Conservation (phyloP, 2,329 filamentous ascomycete genomes). For the Aspergillus sp. region DNA sequence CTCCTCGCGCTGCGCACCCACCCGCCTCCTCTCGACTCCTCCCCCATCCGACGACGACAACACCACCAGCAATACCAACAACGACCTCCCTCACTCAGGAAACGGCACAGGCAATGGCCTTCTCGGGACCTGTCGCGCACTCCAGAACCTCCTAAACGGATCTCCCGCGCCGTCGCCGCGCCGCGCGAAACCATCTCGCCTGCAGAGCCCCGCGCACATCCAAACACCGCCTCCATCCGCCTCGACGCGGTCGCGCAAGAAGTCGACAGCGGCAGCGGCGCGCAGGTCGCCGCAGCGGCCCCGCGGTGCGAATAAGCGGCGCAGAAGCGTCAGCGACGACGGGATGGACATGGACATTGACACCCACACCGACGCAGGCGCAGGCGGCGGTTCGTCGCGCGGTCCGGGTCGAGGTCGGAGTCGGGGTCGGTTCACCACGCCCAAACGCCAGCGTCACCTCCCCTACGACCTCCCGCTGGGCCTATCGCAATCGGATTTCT, state of each 20-base stretch:
- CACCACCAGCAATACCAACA: too few relatives aligned
- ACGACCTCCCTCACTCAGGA: too few relatives aligned
- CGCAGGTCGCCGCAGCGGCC: slow-evolving; percentile 15
- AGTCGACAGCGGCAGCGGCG: slow-evolving; percentile 12
- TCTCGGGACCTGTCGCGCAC: slow-evolving; percentile 33
- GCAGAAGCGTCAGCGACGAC: slow-evolving; percentile 23
- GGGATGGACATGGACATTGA: slow-evolving; percentile 8
- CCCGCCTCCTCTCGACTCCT: slow-evolving; percentile 29
- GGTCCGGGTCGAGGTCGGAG: too few relatives aligned
- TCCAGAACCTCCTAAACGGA: slow-evolving; percentile 33
- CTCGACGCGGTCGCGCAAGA: slow-evolving; percentile 22
- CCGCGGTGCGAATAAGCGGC: slow-evolving; percentile 32
- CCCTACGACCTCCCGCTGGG: slow-evolving; percentile 38
- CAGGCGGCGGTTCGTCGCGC: slow-evolving; percentile 6
- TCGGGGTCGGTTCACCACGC: slow-evolving; percentile 32
- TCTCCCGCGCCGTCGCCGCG: slow-evolving; percentile 31
- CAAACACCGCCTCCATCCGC: slow-evolving; percentile 17
- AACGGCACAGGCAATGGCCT: slow-evolving; percentile 31
- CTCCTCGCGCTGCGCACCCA: slow-evolving; percentile 26
- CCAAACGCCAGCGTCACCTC: slow-evolving; percentile 35
- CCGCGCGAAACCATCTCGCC: slow-evolving; percentile 25
- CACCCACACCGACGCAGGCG: slow-evolving; percentile 8
- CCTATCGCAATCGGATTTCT: slow-evolving; percentile 35
- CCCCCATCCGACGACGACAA: slow-evolving; percentile 29
- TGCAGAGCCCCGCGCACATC: slow-evolving; percentile 32